Percentiles rank a stretch among this genome's conserved stretches.
These are phyloP conservation scores for Multifurca ochricompacta DNA, from an alignment of 768 basidiomycete species.

Conservation along the genomic window DNA sequence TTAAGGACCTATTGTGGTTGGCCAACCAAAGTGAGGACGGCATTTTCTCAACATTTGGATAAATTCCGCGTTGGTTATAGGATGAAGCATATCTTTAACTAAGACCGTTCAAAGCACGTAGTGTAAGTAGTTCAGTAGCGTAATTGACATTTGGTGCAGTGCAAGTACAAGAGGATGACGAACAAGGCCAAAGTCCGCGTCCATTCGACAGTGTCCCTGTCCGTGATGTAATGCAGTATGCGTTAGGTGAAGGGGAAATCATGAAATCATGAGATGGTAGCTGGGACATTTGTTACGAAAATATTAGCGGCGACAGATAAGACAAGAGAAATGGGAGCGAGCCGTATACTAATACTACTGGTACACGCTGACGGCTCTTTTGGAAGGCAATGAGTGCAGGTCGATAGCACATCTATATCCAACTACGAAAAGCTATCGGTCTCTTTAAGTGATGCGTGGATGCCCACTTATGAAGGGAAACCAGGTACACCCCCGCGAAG, in stretches of 20 bases:
- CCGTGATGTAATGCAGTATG: slow-evolving; percentile 28
- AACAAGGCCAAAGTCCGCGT: slow-evolving; percentile 44
- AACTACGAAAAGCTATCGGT: background rate
- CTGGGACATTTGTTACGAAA: background rate
- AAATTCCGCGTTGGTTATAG: slow-evolving; percentile 37
- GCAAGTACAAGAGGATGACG: slow-evolving; percentile 44
- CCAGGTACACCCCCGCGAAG: slow-evolving; percentile 24
- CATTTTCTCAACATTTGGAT: slow-evolving; percentile 37
- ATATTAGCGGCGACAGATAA: slow-evolving; percentile 4
- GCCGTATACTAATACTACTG: slow-evolving; percentile 3
- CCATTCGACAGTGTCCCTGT: slow-evolving; percentile 46
- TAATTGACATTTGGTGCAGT: slow-evolving; percentile 20
- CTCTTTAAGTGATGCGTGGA: slow-evolving; percentile 11
- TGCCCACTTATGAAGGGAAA: slow-evolving; percentile 15
- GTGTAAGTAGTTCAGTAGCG: slow-evolving; percentile 6
- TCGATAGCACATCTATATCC: slow-evolving; percentile 9
- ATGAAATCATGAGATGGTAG: slow-evolving; percentile 1
- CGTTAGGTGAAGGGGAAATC: slow-evolving; percentile 15
- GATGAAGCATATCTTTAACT: background rate
- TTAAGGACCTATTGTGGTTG: slow-evolving; percentile 36
- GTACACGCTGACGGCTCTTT: slow-evolving; percentile 5
- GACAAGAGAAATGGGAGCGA: background rate
- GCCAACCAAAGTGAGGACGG: slow-evolving; percentile 45
- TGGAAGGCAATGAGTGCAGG: background rate
- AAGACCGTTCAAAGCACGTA: background rate